Evolutionary conservation across 106 monocot genomes (phyloP).

Genomic region (Dendrobium nobile): DNA sequence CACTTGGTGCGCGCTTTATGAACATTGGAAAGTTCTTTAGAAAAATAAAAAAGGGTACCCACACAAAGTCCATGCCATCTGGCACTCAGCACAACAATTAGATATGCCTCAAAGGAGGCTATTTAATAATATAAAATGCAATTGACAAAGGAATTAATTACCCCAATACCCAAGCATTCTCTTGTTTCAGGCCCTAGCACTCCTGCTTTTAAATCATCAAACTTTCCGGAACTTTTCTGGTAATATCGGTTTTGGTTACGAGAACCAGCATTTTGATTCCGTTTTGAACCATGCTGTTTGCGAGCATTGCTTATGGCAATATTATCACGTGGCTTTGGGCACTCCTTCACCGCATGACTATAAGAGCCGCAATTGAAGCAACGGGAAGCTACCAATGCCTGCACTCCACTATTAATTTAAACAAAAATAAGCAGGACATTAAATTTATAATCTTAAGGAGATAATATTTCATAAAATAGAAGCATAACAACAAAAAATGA

Average conservation of each 20-base stretch:
- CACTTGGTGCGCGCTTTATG: background rate
- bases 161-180: conserved; percentile 84
- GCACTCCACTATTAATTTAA: conserved; percentile 20
- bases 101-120: background rate
- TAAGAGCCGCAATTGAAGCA: conserved; percentile 97
- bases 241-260: conserved; percentile 64
- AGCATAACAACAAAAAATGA: background rate
- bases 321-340: conserved; percentile 75
- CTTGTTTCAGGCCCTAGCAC: conserved; percentile 81
- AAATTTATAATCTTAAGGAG: background rate
- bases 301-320: conserved; percentile 74
- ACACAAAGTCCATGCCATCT: background rate
- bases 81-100: background rate
- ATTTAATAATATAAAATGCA: background rate
- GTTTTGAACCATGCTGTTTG: conserved; percentile 52
- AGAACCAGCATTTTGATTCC: conserved; percentile 31
- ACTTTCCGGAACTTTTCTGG: conserved; percentile 62
- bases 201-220: conserved; percentile 75
- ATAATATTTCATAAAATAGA: background rate
- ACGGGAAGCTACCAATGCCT: conserved; percentile 55
- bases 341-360: conserved; percentile 84
- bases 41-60: background rate
- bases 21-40: background rate
- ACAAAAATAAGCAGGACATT: background rate
- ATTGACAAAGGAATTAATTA: conserved; percentile 18